These are phyloP conservation scores for Colletotrichum sidae DNA, from an alignment of 2,329 filamentous ascomycete genomes.

Conservation along the genomic window DNA sequence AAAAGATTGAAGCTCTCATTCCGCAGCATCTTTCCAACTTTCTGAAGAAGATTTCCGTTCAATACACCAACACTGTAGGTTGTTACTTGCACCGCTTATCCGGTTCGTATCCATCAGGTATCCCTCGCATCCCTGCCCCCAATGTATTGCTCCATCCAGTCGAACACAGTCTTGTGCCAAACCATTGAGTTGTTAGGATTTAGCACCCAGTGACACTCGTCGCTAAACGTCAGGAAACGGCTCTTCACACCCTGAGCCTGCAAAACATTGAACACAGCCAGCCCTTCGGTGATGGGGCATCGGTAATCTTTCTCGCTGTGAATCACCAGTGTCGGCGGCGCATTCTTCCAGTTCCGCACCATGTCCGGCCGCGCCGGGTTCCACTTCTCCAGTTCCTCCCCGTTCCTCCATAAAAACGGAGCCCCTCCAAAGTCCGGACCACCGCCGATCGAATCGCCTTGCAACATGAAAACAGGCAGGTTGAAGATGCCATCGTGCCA, in stretches of 20 bases:
- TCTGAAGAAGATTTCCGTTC: too few relatives aligned
- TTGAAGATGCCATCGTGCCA: conserved; percentile 62
- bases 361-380: conserved; percentile 60
- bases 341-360: conserved; percentile 69
- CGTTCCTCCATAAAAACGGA: conserved; percentile 55
- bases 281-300: conserved; percentile 59
- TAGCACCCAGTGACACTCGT: conserved; percentile 78
- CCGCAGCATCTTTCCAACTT: too few relatives aligned
- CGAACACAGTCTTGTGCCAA: conserved; percentile 76
- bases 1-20: background rate
- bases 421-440: conserved; percentile 54
- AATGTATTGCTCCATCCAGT: conserved; percentile 72
- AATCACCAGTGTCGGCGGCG: conserved; percentile 76
- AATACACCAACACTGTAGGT: background rate
- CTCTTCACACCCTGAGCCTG: conserved; percentile 76
- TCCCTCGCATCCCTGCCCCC: conserved; percentile 15
- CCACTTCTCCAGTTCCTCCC: conserved; percentile 60
- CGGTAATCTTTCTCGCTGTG: conserved; percentile 79
- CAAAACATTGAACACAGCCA: conserved; percentile 79
- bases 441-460: conserved; percentile 44
- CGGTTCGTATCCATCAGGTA: background rate
- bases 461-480: conserved; percentile 44
- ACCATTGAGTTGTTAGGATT: conserved; percentile 76
- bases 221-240: conserved; percentile 77
- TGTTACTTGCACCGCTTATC: background rate